These are phyloP conservation scores for Arabidopsis thaliana DNA, from an alignment of 345 rosid species.

Conservation along the genomic window TAIR10.1 NC_003070.9:7426001-7426500, in stretches of 20 bases:
- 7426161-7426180: conserved; percentile 49
- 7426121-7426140: conserved; percentile 47
- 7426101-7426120: conserved; percentile 38
- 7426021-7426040: conserved; percentile 41
- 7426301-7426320: conserved; percentile 34
- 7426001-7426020: conserved; percentile 37
- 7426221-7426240: conserved; percentile 49
- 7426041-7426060: conserved; percentile 40
- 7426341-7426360: conserved; percentile 45
- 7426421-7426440: conserved; percentile 54
- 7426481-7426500: conserved; percentile 55
- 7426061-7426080: conserved; percentile 41
- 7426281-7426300: conserved; percentile 39
- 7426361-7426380: conserved; percentile 47
- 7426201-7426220: conserved; percentile 51
- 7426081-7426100: conserved; percentile 51
- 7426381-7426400: conserved; percentile 49
- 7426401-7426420: conserved; percentile 44
- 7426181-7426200: conserved; percentile 51
- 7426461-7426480: conserved; percentile 50
- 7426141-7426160: conserved; percentile 40
- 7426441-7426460: conserved; percentile 49
- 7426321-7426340: conserved; percentile 11
- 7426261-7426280: conserved; percentile 48
- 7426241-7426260: conserved; percentile 53